These are phyloP conservation scores for Suhomyces xylopsoci DNA, from an alignment of 805 yeast genomes.

Conservation along the genomic window DNA sequence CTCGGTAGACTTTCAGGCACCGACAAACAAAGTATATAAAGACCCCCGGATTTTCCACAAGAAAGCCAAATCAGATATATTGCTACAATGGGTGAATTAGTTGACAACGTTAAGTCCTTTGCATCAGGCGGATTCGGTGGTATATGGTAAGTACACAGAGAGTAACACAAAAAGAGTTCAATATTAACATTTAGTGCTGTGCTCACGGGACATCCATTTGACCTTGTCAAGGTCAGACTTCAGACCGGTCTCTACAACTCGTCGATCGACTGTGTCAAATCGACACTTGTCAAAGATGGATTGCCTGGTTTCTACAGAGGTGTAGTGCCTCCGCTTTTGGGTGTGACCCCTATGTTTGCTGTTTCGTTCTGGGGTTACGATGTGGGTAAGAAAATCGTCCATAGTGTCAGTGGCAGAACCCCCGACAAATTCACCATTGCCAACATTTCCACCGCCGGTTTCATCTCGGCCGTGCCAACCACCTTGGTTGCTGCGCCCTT, in stretches of 20 bases:
- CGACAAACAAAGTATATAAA: slow-evolving; percentile 1
- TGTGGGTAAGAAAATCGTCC: slow-evolving; percentile 77
- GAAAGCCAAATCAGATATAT: background rate
- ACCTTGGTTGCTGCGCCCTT: slow-evolving; percentile 97
- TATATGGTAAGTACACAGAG: slow-evolving; percentile 40
- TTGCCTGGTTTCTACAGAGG: slow-evolving; percentile 85
- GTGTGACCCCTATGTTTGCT: slow-evolving; percentile 98
- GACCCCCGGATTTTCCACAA: slow-evolving; percentile 1
- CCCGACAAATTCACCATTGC: slow-evolving; percentile 51
- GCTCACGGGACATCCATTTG: slow-evolving; percentile 94
- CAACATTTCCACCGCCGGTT: slow-evolving; percentile 88
- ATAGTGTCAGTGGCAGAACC: slow-evolving; percentile 37
- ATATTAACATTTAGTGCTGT: slow-evolving; percentile 60
- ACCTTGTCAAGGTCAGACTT: slow-evolving; percentile 84
- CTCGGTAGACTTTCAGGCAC: background rate
- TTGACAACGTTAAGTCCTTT: slow-evolving; percentile 83
- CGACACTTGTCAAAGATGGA: slow-evolving; percentile 72
- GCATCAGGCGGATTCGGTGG: slow-evolving; percentile 97
- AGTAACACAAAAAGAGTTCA: too few relatives aligned
- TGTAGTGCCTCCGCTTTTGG: slow-evolving; percentile 89
- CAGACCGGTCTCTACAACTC: slow-evolving; percentile 76
- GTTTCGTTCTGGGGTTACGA: slow-evolving; percentile 99
- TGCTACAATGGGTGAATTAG: slow-evolving; percentile 30
- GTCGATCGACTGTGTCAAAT: slow-evolving; percentile 63
- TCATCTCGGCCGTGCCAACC: slow-evolving; percentile 90